Base-by-base conservation (phyloP, 2,329 filamentous ascomycete species). In the Penicillium vulpinum region DNA sequence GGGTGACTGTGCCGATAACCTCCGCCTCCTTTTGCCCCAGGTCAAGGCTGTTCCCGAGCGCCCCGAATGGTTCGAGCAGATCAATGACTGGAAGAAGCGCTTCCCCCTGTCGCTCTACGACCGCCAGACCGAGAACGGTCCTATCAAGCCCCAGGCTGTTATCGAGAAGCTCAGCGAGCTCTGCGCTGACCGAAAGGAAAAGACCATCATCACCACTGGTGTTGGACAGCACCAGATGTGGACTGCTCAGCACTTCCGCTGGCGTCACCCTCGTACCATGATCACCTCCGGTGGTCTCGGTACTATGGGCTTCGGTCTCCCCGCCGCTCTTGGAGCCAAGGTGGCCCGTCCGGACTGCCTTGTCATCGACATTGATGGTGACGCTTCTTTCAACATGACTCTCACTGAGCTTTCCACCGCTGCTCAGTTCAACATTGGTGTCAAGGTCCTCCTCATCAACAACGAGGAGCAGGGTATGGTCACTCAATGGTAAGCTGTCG, bases 191-290 rank as follows among this genome's bases (percentile, higher is more conserved):
- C 88, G 88, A 64, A 96, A 96, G 77, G 81, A 94, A 48, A 82
- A 88, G 66, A 96, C 91, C 28, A 87, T 96, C 72, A 96, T 99
- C 72, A 80, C 92, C 2, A 97, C 93, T 2, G 94, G 93, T 77
- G 94, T 97, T 10, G 94, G 94, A 40, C 94, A 97, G 77, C 93
- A 97, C 80, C 93, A 99, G 77, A 97, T 97, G 94, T 97, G 93
- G 94, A 85, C 90, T 26, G 94, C 92, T 5, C 93, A 97, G 80
- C 92, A 96, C 81, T 97, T 92, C 86, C 86, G 92, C 69, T 97
- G 94, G 93, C 85, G 91, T 62, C 80, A 92, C 69, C 93, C 94
- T 31, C 88, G 94, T 65, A 90, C 90, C 61, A 95, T 97, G 89
- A 89, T 99, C 78, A 97, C 93, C 31, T 97, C 92, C 1, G 94